These are phyloP conservation scores for Zasmidium cellare DNA, from an alignment of 2,329 filamentous ascomycete species.

Conservation along the genomic window DNA sequence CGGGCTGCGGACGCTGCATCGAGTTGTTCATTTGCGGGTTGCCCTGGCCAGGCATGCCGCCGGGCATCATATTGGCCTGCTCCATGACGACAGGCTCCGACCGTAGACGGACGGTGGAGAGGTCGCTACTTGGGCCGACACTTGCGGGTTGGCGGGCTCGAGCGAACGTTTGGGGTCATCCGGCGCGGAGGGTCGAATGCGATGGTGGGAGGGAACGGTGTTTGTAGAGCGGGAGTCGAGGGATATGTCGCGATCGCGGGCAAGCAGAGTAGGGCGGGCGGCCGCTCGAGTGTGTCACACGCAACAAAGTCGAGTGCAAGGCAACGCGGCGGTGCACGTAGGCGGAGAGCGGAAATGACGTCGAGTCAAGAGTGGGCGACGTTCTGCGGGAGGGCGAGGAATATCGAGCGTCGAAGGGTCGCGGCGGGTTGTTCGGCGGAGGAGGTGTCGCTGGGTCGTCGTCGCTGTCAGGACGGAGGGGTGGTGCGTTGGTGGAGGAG, in stretches of 20 bases:
- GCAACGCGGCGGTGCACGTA: not conserved
- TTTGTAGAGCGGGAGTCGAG: not conserved
- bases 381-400: too few relatives aligned
- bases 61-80: constrained; percentile 18
- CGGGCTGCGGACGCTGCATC: constrained; percentile 32
- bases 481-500: not conserved
- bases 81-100: constrained; percentile 6
- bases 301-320: not conserved
- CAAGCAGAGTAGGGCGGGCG: not conserved
- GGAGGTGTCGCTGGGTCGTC: not conserved
- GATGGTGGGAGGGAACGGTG: not conserved
- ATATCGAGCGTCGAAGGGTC: too few relatives aligned
- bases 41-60: constrained; percentile 11
- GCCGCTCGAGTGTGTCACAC: not conserved
- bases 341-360: too few relatives aligned
- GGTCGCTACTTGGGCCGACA: constrained; percentile 1
- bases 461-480: not conserved
- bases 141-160: not conserved
- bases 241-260: not conserved
- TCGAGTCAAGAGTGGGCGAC: too few relatives aligned
- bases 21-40: constrained; percentile 1
- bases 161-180: constrained; percentile 6
- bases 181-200: not conserved
- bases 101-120: not conserved
- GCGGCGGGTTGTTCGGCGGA: too few relatives aligned